Conservation (phyloP, 495 filamentous ascomycete species). For the Lasiosphaeria miniovina region DNA sequence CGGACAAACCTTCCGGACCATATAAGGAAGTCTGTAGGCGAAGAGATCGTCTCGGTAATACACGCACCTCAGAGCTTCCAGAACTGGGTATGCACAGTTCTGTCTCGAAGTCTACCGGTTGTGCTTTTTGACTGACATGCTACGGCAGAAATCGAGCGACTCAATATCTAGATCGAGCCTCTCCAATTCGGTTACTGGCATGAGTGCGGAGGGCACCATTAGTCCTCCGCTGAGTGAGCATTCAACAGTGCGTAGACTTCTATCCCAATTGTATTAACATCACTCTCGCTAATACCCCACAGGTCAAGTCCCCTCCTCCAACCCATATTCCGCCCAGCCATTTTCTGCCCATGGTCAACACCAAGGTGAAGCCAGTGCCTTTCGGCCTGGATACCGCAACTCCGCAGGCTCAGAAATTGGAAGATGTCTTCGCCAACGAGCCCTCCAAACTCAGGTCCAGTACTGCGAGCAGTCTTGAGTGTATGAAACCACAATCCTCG, state of each 20-base stretch:
- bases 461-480: constrained; percentile 66
- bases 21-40: constrained; percentile 53
- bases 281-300: constrained; percentile 13
- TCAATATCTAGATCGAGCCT: constrained; percentile 20
- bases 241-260: constrained; percentile 28
- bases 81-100: constrained; percentile 58
- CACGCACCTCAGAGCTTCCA: constrained; percentile 79
- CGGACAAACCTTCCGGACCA: constrained; percentile 57
- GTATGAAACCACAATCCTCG: constrained; percentile 44
- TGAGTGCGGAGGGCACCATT: constrained; percentile 23
- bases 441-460: constrained; percentile 42
- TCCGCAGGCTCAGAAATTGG: constrained; percentile 77
- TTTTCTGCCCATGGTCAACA: constrained; percentile 59
- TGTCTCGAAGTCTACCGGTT: neutral
- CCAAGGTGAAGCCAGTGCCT: constrained; percentile 60
- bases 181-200: constrained; percentile 20
- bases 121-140: constrained; percentile 16
- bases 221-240: constrained; percentile 35
- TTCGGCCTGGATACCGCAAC: constrained; percentile 69
- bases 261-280: constrained; percentile 5
- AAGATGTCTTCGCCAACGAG: constrained; percentile 52
- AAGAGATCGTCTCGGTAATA: constrained; percentile 82
- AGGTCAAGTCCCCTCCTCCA: constrained; percentile 28
- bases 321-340: constrained; percentile 43
- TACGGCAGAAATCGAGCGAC: constrained; percentile 36